A percentile compares a stretch with the other conserved stretches of the same genome.
Evolutionary conservation across 345 rosid species (phyloP).

Genomic region (Rhizophora mangle): DNA sequence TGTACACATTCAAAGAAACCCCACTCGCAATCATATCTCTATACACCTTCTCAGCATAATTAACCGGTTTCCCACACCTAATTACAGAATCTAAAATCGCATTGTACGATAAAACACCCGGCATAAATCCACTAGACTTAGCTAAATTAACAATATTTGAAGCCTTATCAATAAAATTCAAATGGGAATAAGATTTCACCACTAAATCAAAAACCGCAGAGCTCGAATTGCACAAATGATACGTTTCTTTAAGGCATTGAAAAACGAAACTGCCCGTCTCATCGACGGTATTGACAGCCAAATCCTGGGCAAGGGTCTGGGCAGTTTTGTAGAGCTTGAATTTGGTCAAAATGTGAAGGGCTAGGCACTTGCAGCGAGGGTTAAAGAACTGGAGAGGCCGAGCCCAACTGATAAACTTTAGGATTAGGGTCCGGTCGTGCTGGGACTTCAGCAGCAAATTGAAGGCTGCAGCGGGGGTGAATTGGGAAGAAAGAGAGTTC

Average conservation of each 20-base stretch:
- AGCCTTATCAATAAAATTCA: conserved; percentile 63
- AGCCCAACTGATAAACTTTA: conserved; percentile 72
- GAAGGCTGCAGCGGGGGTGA: conserved; percentile 70
- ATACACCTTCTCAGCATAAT: conserved; percentile 52
- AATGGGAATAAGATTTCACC: conserved; percentile 67
- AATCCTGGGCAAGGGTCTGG: conserved; percentile 60
- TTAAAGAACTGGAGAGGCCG: conserved; percentile 59
- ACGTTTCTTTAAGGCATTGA: conserved; percentile 57
- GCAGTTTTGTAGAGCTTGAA: conserved; percentile 82
- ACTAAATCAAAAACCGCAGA: conserved; percentile 85
- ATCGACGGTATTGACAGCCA: conserved; percentile 41
- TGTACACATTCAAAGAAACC: conserved; percentile 75
- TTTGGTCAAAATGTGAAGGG: conserved; percentile 76
- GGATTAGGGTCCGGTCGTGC: conserved; percentile 45
- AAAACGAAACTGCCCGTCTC: conserved; percentile 55
- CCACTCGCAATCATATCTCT: conserved; percentile 52
- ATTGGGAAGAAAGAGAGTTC: conserved; percentile 42
- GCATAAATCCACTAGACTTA: conserved; percentile 71
- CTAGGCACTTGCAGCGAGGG: conserved; percentile 59
- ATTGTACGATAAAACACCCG: conserved; percentile 85
- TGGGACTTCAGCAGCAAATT: conserved; percentile 60
- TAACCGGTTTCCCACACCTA: conserved; percentile 49
- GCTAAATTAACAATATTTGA: conserved; percentile 52
- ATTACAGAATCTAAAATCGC: conserved; percentile 70
- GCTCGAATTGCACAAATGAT: conserved; percentile 52